Evolutionary conservation across 2,329 filamentous ascomycete genomes (phyloP).

Genomic region (Monosporascus sp.): DNA sequence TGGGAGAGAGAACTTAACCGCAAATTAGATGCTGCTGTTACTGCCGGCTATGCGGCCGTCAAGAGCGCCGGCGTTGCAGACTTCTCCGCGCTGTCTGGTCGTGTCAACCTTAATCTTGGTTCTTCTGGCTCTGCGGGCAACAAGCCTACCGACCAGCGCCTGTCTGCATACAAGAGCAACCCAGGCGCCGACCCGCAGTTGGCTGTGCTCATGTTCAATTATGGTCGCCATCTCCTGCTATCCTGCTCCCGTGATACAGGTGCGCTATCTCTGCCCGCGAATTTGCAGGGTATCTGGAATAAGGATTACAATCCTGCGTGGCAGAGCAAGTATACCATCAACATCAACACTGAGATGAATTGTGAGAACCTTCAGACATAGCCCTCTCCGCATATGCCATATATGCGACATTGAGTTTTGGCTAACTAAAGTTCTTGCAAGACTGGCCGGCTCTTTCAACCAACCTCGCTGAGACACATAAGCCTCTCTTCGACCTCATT

Average conservation of each 20-base stretch:
- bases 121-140: conserved; percentile 8
- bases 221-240: conserved; percentile 27
- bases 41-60: conserved; percentile 9
- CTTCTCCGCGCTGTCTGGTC: conserved; percentile 16
- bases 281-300: conserved; percentile 33
- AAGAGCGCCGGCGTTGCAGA: conserved; percentile 12
- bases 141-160: conserved; percentile 4
- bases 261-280: conserved; percentile 22
- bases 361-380: not conserved
- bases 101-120: conserved; percentile 14
- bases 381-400: no score
- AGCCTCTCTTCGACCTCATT: conserved; percentile 31
- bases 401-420: no score
- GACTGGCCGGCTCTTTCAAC: conserved; percentile 22
- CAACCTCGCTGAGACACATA: conserved; percentile 31
- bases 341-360: conserved; percentile 17
- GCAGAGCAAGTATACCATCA: conserved; percentile 4
- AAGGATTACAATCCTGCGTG: conserved; percentile 12
- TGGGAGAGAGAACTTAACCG: conserved; percentile 18
- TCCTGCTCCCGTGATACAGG: conserved; percentile 16
- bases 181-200: conserved; percentile 21
- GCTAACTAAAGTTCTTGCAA: no score
- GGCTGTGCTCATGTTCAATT: conserved; percentile 25
- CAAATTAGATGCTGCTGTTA: conserved; percentile 18
- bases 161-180: conserved; percentile 8